Evolutionary conservation across 768 basidiomycete genomes (phyloP).

Genomic region (Russula emetica): DNA sequence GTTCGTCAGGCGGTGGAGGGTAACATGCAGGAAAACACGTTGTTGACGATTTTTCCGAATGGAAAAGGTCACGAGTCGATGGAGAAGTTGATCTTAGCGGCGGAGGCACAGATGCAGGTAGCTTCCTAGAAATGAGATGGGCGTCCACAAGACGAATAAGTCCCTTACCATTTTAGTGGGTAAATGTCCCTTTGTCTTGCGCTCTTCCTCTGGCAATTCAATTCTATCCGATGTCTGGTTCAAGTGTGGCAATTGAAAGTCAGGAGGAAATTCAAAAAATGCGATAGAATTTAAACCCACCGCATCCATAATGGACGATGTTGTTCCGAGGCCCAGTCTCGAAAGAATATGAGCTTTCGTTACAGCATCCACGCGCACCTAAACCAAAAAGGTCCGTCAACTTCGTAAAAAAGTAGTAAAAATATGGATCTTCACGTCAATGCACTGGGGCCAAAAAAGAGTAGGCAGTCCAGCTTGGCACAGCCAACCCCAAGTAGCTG

Average conservation of each 20-base stretch:
- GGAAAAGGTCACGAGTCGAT: not conserved
- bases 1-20: not conserved
- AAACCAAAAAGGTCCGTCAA: no score
- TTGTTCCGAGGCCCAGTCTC: not conserved
- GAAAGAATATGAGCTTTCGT: not conserved
- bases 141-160: no score
- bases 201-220: not conserved
- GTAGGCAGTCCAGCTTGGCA: not conserved
- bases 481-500: not conserved
- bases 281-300: not conserved
- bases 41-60: not conserved
- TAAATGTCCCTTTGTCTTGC: not conserved
- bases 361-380: conserved; percentile 10
- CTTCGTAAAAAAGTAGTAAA: no score
- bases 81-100: not conserved
- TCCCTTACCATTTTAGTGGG: no score
- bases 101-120: no score
- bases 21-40: conserved; percentile 15
- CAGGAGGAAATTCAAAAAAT: not conserved
- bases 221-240: not conserved
- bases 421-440: not conserved
- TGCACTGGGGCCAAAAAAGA: not conserved
- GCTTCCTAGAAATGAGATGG: no score
- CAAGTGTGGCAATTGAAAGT: not conserved
- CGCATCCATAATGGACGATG: not conserved